Evolutionary conservation across 106 monocot genomes (phyloP).

Genomic region (Dendrobium nobile): DNA sequence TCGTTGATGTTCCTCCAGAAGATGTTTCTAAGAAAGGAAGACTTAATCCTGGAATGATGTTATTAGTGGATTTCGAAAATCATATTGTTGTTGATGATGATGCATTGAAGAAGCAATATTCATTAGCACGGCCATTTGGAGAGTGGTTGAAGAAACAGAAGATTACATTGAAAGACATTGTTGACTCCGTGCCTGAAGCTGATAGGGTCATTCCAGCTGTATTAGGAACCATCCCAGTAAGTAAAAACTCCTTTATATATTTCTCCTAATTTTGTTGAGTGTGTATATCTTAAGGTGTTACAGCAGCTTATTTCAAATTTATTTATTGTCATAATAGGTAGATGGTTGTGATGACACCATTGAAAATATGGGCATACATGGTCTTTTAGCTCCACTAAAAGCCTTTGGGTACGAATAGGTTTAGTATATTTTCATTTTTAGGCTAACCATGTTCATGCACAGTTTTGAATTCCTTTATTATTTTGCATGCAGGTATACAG

Average conservation of each 20-base stretch:
- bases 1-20: slow-evolving; percentile 88
- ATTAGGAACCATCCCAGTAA: slow-evolving; percentile 54
- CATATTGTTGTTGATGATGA: slow-evolving; percentile 94
- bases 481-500: slow-evolving; percentile 67
- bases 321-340: slow-evolving; percentile 21
- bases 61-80: slow-evolving; percentile 95
- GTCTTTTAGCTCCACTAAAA: slow-evolving; percentile 77
- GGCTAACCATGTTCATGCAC: background rate
- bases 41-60: slow-evolving; percentile 99
- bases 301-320: background rate
- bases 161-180: slow-evolving; percentile 61
- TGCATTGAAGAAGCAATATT: slow-evolving; percentile 89
- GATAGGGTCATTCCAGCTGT: slow-evolving; percentile 46
- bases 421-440: background rate
- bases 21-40: slow-evolving; percentile 88
- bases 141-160: slow-evolving; percentile 94
- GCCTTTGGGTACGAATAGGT: slow-evolving; percentile 74
- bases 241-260: slow-evolving; percentile 8
- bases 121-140: slow-evolving; percentile 76
- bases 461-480: background rate
- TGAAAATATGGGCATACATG: slow-evolving; percentile 73
- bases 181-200: slow-evolving; percentile 61
- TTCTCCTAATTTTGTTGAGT: background rate
- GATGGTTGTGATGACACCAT: slow-evolving; percentile 37
- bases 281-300: background rate